A percentile compares a stretch with the other conserved stretches of the same genome.
Evolutionary conservation across 306 rosid genomes (phyloP).

Genomic region (Dryas drummondii): DNA sequence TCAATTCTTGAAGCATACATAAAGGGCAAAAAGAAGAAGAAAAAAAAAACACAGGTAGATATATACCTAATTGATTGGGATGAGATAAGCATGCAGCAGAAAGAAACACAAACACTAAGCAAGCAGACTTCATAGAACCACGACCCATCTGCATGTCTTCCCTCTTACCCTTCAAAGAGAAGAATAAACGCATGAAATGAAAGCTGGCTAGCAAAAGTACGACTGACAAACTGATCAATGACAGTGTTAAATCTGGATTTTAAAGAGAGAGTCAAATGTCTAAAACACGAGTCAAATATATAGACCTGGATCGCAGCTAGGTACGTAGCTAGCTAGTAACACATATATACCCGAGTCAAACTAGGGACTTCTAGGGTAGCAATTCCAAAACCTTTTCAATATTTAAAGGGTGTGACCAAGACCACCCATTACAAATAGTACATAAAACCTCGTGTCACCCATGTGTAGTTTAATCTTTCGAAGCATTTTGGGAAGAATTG

Average conservation of each 20-base stretch:
- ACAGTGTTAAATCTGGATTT: neutral
- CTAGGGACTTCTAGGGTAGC: neutral
- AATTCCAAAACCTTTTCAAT: neutral
- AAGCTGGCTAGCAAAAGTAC: neutral
- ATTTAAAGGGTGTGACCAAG: conserved; percentile 4
- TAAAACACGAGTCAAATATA: conserved; percentile 16
- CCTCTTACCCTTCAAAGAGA: conserved; percentile 4
- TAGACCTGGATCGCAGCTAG: neutral
- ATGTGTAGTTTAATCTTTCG: conserved; percentile 22
- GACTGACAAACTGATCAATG: neutral
- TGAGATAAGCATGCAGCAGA: conserved; percentile 19
- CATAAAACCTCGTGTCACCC: conserved; percentile 15
- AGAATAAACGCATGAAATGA: neutral
- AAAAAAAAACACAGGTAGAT: neutral
- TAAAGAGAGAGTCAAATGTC: neutral
- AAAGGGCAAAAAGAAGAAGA: neutral
- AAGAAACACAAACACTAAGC: conserved; percentile 23
- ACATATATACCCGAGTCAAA: conserved; percentile 8
- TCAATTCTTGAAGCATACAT: too few relatives aligned
- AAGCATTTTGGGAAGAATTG: conserved; percentile 11
- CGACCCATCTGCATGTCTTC: conserved; percentile 2
- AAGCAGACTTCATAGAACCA: conserved; percentile 13
- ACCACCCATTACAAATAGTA: neutral
- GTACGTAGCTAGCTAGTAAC: neutral
- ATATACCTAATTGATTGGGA: conserved; percentile 2